phyloP scores from a whole-genome alignment of 106 monocot genomes.

The Alisma plantagoaquatica region DNA sequence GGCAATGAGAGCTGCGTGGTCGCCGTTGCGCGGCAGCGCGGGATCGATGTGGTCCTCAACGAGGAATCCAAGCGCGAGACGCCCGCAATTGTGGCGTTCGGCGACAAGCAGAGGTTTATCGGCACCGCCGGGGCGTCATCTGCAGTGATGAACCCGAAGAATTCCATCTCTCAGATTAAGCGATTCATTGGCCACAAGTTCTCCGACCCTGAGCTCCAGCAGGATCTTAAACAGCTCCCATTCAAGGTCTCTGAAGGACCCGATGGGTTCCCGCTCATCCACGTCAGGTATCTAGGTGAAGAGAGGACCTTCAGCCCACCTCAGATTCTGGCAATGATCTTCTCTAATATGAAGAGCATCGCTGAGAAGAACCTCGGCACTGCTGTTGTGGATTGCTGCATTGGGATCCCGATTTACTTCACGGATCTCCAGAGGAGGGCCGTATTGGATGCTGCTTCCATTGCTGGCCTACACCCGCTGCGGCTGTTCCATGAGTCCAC shows the following conservation, averaged over 20 bases:
- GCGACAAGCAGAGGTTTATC: conserved; percentile 72
- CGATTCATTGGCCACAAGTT: conserved; percentile 58
- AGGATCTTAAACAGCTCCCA: conserved; percentile 46
- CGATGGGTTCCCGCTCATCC: conserved; percentile 69
- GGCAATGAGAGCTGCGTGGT: conserved; percentile 83
- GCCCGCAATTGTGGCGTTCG: conserved; percentile 67
- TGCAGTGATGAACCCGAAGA: conserved; percentile 68
- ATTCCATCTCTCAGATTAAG: conserved; percentile 76
- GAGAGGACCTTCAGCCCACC: conserved; percentile 55
- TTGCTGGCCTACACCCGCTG: conserved; percentile 70
- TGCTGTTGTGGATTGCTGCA: conserved; percentile 68
- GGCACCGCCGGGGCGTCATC: conserved; percentile 64
- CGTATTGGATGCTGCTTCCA: conserved; percentile 55
- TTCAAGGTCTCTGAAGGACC: conserved; percentile 63
- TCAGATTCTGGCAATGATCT: conserved; percentile 67
- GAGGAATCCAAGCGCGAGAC: conserved; percentile 95
- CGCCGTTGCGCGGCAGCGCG: conserved; percentile 67
- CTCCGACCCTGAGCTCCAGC: conserved; percentile 55
- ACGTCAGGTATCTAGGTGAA: conserved; percentile 54
- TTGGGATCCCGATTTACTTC: conserved; percentile 75
- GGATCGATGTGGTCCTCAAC: conserved; percentile 85
- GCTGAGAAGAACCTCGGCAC: conserved; percentile 66
- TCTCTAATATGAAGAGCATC: conserved; percentile 58
- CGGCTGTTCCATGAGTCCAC: conserved; percentile 74
- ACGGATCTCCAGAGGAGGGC: conserved; percentile 74